Evolutionary conservation across 176 grass and related monocot species (phyloP).

Genomic region (Lolium rigidum): DNA sequence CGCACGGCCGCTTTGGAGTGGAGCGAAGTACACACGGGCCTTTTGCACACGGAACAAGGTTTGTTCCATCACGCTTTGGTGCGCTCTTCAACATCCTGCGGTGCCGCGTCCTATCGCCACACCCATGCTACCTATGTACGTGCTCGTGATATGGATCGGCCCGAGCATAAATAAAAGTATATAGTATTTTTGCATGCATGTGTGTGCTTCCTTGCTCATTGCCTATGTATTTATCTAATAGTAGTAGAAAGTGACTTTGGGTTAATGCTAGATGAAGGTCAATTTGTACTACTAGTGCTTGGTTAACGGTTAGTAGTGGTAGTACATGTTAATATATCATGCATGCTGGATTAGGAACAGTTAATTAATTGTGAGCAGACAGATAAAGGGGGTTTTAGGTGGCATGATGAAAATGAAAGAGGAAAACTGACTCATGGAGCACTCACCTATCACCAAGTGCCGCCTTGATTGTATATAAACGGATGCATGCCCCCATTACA

Average conservation of each 20-base stretch:
- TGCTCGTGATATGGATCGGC: background rate
- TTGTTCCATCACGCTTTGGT: slow-evolving; percentile 24
- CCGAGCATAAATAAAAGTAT: background rate
- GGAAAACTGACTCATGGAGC: slow-evolving; percentile 56
- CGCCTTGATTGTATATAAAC: background rate
- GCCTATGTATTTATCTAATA: background rate
- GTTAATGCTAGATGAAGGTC: slow-evolving; percentile 25
- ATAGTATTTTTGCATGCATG: slow-evolving; percentile 16
- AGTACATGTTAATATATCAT: background rate
- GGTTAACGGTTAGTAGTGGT: slow-evolving; percentile 8
- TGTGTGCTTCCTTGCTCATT: background rate
- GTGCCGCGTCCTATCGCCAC: slow-evolving; percentile 21
- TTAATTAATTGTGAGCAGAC: slow-evolving; percentile 26
- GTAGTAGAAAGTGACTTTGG: slow-evolving; percentile 33
- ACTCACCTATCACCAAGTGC: slow-evolving; percentile 26
- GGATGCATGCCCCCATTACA: slow-evolving; percentile 27
- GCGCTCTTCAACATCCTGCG: background rate
- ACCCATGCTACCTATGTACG: background rate
- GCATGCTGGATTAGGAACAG: slow-evolving; percentile 28
- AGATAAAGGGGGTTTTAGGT: slow-evolving; percentile 34
- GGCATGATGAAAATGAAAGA: slow-evolving; percentile 38
- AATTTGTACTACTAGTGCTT: background rate
- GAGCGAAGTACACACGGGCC: slow-evolving; percentile 21
- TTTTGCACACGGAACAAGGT: slow-evolving; percentile 34
- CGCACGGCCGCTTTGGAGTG: background rate